phyloP scores from a whole-genome alignment of 2,329 filamentous ascomycete species.

The Sclerotinia subarctica region DNA sequence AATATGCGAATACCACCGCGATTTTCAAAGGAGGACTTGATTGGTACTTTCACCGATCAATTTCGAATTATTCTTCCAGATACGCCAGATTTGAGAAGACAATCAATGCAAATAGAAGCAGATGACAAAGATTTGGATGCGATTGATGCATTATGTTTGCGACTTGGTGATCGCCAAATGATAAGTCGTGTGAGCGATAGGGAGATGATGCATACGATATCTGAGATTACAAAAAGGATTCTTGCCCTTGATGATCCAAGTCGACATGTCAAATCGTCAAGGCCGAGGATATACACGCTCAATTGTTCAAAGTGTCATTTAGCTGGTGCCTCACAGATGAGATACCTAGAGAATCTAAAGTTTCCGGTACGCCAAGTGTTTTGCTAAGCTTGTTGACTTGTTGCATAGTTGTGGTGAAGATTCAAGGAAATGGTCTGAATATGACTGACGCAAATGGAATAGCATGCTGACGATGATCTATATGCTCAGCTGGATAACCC shows the following conservation, averaged over 20 bases:
- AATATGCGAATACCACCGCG: constrained; percentile 40
- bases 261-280: constrained; percentile 34
- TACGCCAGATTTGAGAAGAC: constrained; percentile 37
- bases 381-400: background rate
- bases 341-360: constrained; percentile 33
- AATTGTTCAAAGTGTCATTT: constrained; percentile 42
- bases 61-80: constrained; percentile 43
- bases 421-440: background rate
- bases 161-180: constrained; percentile 39
- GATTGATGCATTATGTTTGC: constrained; percentile 39
- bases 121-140: constrained; percentile 42
- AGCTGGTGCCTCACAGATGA: constrained; percentile 40
- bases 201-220: constrained; percentile 40
- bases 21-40: constrained; percentile 40
- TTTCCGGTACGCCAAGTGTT: constrained; percentile 33
- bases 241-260: constrained; percentile 40
- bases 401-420: background rate
- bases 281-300: constrained; percentile 40
- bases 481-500: constrained; percentile 26
- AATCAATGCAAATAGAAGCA: constrained; percentile 30
- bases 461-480: constrained; percentile 22
- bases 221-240: constrained; percentile 40
- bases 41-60: constrained; percentile 39
- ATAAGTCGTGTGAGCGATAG: constrained; percentile 43
- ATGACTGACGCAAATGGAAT: constrained; percentile 4